Base-by-base conservation (phyloP, 306 rosid species). In the Glycine latifolia region DNA sequence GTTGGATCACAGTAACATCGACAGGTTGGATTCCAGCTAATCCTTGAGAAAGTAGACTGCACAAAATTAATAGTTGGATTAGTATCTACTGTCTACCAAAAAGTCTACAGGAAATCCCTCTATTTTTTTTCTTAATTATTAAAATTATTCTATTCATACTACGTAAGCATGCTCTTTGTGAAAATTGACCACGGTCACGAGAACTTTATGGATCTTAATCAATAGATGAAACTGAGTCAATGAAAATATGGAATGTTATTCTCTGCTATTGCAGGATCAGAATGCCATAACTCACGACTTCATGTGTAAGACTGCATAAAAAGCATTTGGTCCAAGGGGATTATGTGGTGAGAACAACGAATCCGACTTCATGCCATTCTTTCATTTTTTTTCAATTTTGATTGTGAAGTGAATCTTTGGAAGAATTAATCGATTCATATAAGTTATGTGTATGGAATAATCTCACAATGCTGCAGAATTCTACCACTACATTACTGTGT, bases 21-120 rank as follows among this genome's bases (percentile, higher is more conserved):
- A 90, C 68, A 7, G 90, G 90, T 79, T 91, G 92, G 80, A 90
- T 90, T 86, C 97, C 92, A 67, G 94, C 91, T 83, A 87, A 86
- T 80, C 97, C 97, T 88, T 87, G 84, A 71, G 90, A 74, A 76
- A 88, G 89, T 56, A 91, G 83, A 75, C 96, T 89, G 93, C 66
- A 49, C 33, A 80, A 47, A 66, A 66, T 26, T 31, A 58, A 74
- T 31, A 58, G 26, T 3, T 17, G 49, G 47, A 60, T 87, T 67
- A 83, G 67, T 71, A 44, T 58, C 47, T 77, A 63, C 69, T 41
- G 33, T 52, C 33, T 12, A 60, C 71, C 66, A 46, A 61, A 63
- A 26, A 26, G 43, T 60, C 39, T 26, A 61, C 69, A 39, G 8
- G 41, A 50, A 41, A 50, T 82, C 39, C 77, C 43, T 68, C 2